These are phyloP conservation scores for Antitrichia curtipendula DNA, from an alignment of 225 moss, liverwort and hornwort genomes.

Conservation along the genomic window DNA sequence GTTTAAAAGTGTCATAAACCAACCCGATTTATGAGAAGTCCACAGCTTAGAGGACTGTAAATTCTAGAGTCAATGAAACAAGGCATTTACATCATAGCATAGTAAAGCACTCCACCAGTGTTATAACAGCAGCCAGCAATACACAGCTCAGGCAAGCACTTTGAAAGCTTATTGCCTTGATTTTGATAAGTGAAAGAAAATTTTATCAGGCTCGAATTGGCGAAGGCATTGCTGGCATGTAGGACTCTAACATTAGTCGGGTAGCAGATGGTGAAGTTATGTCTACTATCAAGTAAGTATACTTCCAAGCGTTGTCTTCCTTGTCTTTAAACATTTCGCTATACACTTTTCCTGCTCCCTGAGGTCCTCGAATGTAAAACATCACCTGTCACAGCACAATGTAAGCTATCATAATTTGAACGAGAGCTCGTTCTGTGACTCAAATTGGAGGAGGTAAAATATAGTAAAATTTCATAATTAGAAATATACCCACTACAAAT, in stretches of 20 bases:
- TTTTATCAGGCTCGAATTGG: slow-evolving; percentile 11
- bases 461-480: background rate
- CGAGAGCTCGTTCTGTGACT: background rate
- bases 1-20: background rate
- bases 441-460: background rate
- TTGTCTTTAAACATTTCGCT: slow-evolving; percentile 97
- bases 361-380: slow-evolving; percentile 93
- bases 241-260: slow-evolving; percentile 90
- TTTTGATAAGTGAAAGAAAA: background rate
- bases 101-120: background rate
- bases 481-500: background rate
- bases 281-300: slow-evolving; percentile 88
- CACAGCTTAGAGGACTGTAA: background rate
- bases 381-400: slow-evolving; percentile 48
- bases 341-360: slow-evolving; percentile 89
- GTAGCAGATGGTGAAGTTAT: slow-evolving; percentile 48
- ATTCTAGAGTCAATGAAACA: background rate
- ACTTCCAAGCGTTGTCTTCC: slow-evolving; percentile 85
- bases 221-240: slow-evolving; percentile 59
- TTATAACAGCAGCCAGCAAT: background rate
- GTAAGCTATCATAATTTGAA: background rate
- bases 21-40: background rate
- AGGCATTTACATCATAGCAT: background rate
- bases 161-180: background rate
- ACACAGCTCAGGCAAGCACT: background rate